Evolutionary conservation across 129 eudicot genomes (phyloP).

Genomic region (Deinandra increscens): DNA sequence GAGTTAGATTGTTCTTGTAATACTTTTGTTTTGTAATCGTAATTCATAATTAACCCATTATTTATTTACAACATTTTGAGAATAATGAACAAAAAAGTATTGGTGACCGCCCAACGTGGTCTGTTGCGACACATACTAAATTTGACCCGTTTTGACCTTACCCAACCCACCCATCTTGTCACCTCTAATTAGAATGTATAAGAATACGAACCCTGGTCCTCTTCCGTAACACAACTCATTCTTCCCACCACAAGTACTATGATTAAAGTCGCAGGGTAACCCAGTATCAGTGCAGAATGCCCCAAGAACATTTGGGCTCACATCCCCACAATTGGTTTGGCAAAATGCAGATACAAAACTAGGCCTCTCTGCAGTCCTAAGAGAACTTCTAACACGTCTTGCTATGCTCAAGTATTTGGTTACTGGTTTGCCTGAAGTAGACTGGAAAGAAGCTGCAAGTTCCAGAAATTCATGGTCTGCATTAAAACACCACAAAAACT

Average conservation of each 20-base stretch:
- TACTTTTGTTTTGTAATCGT: not conserved
- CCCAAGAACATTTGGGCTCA: conserved; percentile 96
- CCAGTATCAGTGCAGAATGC: conserved; percentile 98
- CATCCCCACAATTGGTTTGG: conserved; percentile 94
- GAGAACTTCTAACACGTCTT: conserved; percentile 78
- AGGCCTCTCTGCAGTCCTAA: conserved; percentile 69
- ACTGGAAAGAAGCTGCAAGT: conserved; percentile 75
- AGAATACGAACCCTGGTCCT: conserved; percentile 80
- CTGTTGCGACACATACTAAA: not conserved
- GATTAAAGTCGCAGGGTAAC: conserved; percentile 90
- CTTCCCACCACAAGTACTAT: conserved; percentile 93
- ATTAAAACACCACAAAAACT: conserved; percentile 6
- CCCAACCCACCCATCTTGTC: not conserved
- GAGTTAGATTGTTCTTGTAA: not conserved
- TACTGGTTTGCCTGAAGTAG: conserved; percentile 64
- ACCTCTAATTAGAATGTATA: conserved; percentile 5
- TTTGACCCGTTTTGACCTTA: not conserved
- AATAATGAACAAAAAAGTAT: not conserved
- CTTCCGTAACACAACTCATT: conserved; percentile 93
- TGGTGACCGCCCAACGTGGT: not conserved
- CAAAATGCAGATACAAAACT: conserved; percentile 93
- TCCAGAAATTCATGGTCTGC: conserved; percentile 76
- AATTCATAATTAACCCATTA: not conserved
- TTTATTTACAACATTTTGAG: not conserved
- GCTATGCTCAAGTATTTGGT: conserved; percentile 66